A percentile compares a stretch with the other conserved stretches of the same genome.
Evolutionary conservation across 192 early-diverging fungal genomes (phyloP).

Genomic region (Chytriomyces confervae): DNA sequence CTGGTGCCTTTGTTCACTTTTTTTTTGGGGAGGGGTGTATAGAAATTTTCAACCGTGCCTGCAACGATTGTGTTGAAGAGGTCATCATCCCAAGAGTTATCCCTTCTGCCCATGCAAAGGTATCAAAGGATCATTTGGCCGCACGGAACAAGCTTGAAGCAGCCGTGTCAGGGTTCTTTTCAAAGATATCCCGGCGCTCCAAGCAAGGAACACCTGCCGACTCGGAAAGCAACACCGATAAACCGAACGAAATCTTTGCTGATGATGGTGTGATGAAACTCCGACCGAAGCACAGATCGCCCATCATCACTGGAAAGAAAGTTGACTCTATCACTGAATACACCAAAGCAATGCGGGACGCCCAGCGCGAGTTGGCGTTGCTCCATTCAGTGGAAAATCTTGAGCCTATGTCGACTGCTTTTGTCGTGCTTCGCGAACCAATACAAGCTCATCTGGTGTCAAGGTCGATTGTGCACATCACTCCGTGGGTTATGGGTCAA

Average conservation of each 20-base stretch:
- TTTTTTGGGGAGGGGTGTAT: no score
- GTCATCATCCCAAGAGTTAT: slow-evolving; percentile 30
- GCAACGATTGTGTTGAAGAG: slow-evolving; percentile 34
- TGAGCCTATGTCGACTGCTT: slow-evolving; percentile 64
- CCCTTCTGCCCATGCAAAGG: not conserved
- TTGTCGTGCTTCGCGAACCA: slow-evolving; percentile 81
- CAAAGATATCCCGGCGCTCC: not conserved
- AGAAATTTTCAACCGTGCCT: slow-evolving; percentile 40
- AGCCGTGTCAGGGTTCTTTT: slow-evolving; percentile 26
- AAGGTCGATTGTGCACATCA: slow-evolving; percentile 65
- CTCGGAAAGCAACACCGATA: not conserved
- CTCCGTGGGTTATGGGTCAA: slow-evolving; percentile 68
- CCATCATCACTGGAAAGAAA: not conserved
- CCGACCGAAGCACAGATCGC: not conserved
- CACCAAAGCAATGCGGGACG: not conserved
- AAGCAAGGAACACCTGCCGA: not conserved
- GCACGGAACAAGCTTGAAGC: slow-evolving; percentile 26
- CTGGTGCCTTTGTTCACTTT: no score
- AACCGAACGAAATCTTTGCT: not conserved
- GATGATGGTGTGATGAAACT: not conserved
- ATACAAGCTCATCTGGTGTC: slow-evolving; percentile 83
- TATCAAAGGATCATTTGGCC: not conserved
- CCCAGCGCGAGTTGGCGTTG: not conserved
- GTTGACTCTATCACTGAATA: slow-evolving; percentile 18
- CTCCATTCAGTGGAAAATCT: not conserved